Base-by-base conservation (phyloP, 352 stramenopile genomes). In the Globisporangium paddicum region DNA sequence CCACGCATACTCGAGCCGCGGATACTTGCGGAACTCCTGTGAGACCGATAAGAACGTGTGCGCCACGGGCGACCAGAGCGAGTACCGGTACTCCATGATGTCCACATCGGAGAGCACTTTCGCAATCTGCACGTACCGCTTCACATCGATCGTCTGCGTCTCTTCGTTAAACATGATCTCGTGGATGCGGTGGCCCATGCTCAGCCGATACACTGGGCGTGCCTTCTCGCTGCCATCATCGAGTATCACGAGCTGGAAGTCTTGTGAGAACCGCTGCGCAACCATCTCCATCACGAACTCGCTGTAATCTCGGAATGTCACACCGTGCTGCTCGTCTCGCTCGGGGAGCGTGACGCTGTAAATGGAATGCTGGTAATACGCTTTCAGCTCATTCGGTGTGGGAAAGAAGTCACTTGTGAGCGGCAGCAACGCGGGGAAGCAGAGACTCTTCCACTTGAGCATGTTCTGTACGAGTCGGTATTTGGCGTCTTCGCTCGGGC, bases 361-460 rank as follows among this genome's bases (percentile, higher is more conserved):
- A 51, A 93, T 90, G n/a, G 77, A 90, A 55, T 95, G 72, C 0
- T 73, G 90, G 61, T 95, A 96, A 62, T 90, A 81, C 13, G 75
- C 73, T 64, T 91, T 70, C 18, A 95, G 67, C 63, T 96, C 86
- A 53, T 90, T 87, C 5, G 73, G 55, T 0, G 73, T 72, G 3
- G 90, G 90, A 28, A 96, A 80, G 59, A 89, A 97, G 62, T 98
- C 91, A 26, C 86, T 98, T 11, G 90, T 95, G 13, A 97, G 75
- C 21, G 93, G 93, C 25, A 98, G 75, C 60, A 99, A 89, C 5
- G 96, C 97, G 6, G 97, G 97, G 62, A 98, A 97, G 42, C 85
- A 97, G 21, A 99, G 69, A 63, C 86, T 97, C 59, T 98, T 98
- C 96, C 96, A 99, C 65, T 98, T 99, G 13, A 97, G 87, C 14